Conservation (phyloP, 2,329 filamentous ascomycete species). For the Alternaria viburni region DNA sequence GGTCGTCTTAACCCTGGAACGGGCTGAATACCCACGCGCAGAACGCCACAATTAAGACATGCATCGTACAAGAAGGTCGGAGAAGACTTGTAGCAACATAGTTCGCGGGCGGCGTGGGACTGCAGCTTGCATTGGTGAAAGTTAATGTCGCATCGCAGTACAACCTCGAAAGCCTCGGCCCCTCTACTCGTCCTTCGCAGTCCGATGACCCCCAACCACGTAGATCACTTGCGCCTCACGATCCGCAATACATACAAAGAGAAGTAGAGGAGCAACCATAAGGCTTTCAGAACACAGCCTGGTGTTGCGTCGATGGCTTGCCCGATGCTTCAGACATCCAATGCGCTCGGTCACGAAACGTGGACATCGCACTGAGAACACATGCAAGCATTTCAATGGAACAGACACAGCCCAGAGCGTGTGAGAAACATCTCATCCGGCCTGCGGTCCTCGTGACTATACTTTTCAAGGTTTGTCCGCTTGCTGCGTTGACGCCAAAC, state of each 20-base stretch:
- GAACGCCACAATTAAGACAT: not conserved
- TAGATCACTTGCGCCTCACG: not conserved
- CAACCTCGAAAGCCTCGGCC: not conserved
- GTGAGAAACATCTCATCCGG: fast-evolving
- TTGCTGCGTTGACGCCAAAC: not conserved
- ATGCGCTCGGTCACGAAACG: not conserved
- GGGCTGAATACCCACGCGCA: not conserved
- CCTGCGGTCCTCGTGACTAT: not conserved
- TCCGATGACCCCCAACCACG: not conserved
- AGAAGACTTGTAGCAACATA: not conserved
- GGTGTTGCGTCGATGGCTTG: not conserved
- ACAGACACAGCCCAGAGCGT: fast-evolving
- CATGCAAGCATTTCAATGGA: not conserved
- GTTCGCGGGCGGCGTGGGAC: not conserved
- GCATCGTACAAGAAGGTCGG: not conserved
- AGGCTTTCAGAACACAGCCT: not conserved
- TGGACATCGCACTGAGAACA: not conserved
- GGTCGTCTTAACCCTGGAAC: not conserved
- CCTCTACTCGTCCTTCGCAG: not conserved
- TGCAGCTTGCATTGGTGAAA: not conserved
- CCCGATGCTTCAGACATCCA: not conserved
- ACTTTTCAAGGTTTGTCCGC: not conserved
- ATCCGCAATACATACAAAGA: not conserved
- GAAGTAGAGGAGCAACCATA: not conserved
- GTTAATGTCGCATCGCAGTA: not conserved